Evolutionary conservation across 208 protist genomes (phyloP).

Genomic region (Giardia muris): DNA sequence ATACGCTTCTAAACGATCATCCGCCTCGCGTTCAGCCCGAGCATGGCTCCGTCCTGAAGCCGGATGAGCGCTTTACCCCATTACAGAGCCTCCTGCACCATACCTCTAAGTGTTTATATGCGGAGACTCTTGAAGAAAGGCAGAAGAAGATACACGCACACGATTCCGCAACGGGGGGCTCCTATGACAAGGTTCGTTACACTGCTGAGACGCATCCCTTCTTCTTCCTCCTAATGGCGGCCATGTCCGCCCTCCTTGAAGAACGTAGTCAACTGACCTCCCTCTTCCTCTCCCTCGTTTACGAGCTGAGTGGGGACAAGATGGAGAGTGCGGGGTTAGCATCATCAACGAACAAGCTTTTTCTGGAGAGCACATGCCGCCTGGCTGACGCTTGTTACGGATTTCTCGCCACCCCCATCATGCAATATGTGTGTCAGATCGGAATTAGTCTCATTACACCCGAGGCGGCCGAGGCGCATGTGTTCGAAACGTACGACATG

Average conservation of each 20-base stretch:
- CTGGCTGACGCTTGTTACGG: neutral
- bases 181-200: neutral
- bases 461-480: neutral
- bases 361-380: neutral
- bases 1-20: neutral
- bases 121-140: neutral
- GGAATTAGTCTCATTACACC: neutral
- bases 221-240: neutral
- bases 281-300: neutral
- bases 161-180: neutral
- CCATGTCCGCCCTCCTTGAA: neutral
- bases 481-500: neutral
- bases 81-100: neutral
- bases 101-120: neutral
- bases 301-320: neutral
- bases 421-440: neutral
- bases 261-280: neutral
- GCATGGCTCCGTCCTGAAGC: neutral
- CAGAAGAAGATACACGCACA: neutral
- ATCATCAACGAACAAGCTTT: neutral
- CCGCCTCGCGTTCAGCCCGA: neutral
- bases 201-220: neutral
- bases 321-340: neutral
- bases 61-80: neutral
- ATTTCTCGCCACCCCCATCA: neutral